Base-by-base conservation (phyloP, 306 rosid genomes). In the Vachellia collinsii region DNA sequence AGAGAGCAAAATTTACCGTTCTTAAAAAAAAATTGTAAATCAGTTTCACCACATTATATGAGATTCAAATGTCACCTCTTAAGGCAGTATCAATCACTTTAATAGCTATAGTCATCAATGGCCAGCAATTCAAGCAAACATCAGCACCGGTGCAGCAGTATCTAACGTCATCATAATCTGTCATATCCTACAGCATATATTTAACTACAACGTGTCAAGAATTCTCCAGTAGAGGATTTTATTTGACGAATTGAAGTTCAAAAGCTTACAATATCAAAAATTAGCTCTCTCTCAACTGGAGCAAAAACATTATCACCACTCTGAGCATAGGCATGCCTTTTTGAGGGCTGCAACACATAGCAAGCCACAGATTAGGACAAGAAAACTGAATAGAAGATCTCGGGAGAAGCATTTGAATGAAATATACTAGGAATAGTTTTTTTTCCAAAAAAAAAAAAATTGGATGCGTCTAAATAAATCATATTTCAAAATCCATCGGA, bases 61-160 rank as follows among this genome's bases (percentile, higher is more conserved):
- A 73, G 53, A 77, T 62, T 42, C 36, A 64, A 53, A 71, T 70
- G 54, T 74, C 78, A 95, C 98, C 98, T 93, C 97, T 85, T 63
- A 93, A 92, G 79, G 94, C 65, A 70, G 91, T 61, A 86, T 93
- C 91, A 13, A 93, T 86, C 81, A 95, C 97, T 90, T 95, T 93
- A 87, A 93, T 87, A 70, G 94, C 93, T 83, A 89, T 81, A 34
- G 98, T 95, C 99, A 95, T 95, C 69, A 95, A 85, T 3, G 97
- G 98, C 99, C 99, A 95, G 86, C 99, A 95, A 59, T 89, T 80
- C 89, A 93, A 83, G 87, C 98, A 95, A 79, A 93, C 92, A 51
- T 93, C 98, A 83, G 99, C 99, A 74, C 99, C 98, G 3, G 96
- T 85, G 84, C 99, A 95, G 88, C 99, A 95, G 88, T 90, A 95